Percentiles rank a stretch among this genome's conserved stretches.
These are phyloP conservation scores for Chlamydomonas schloesseri DNA, from an alignment of 139 green algal genomes.

Conservation along the genomic window DNA sequence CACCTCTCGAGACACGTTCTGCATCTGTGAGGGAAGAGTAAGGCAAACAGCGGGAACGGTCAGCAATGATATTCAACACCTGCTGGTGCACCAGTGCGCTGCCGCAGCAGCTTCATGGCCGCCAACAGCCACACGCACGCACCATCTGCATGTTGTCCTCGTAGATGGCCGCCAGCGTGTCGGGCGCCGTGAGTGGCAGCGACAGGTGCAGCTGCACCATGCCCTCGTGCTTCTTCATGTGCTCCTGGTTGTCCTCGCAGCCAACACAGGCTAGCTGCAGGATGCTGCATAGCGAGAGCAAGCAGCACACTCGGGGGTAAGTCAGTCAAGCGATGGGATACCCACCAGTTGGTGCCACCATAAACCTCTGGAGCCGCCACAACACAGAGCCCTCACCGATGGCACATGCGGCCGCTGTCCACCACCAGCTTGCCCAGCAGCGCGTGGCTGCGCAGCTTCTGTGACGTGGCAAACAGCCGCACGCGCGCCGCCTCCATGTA, in stretches of 20 bases:
- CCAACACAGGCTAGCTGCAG: conserved; percentile 36
- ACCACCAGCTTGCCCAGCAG: conserved; percentile 32
- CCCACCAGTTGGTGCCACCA: too few species aligned
- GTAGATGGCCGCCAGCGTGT: conserved; percentile 54
- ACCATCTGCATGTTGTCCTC: conserved; percentile 49
- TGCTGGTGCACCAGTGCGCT: too few species aligned
- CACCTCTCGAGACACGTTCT: conserved; percentile 9
- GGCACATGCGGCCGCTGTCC: conserved; percentile 38
- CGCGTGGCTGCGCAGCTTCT: not conserved
- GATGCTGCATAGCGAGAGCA: not conserved
- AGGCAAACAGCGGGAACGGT: too few species aligned
- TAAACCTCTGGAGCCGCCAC: too few species aligned
- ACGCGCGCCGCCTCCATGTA: conserved; percentile 43
- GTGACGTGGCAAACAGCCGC: conserved; percentile 4
- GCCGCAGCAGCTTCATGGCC: too few species aligned
- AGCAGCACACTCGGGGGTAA: not conserved
- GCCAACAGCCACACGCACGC: too few species aligned
- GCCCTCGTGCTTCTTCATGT: conserved; percentile 21
- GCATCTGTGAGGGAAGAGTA: not conserved
- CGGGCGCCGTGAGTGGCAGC: conserved; percentile 24
- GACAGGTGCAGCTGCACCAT: conserved; percentile 42
- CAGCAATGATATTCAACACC: too few species aligned
- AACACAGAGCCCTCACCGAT: conserved; percentile 39
- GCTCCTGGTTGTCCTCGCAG: conserved; percentile 40
- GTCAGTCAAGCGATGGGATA: too few species aligned